Percentiles rank a stretch among this genome's conserved stretches.
phyloP scores from a whole-genome alignment of 129 eudicot species.

The Arctium minus region DNA sequence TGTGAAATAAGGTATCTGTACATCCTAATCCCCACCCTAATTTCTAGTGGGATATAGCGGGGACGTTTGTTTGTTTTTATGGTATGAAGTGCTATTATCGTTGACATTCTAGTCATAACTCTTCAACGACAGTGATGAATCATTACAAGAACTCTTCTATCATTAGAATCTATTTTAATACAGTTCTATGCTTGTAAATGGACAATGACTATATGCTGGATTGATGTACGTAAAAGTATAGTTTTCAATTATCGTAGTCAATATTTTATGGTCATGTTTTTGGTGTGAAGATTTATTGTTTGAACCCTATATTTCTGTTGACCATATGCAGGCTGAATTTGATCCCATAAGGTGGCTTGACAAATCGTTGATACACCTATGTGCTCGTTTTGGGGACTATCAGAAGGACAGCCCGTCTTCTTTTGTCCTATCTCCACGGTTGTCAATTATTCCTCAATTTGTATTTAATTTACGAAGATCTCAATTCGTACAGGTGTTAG shows the following conservation, averaged over 20 bases:
- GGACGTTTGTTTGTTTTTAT: no score
- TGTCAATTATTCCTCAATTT: slow-evolving; percentile 95
- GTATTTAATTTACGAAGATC: slow-evolving; percentile 86
- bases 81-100: no score
- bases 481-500: slow-evolving; percentile 82
- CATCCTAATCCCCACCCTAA: no score
- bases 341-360: slow-evolving; percentile 99
- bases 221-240: not conserved
- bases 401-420: slow-evolving; percentile 95
- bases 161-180: no score
- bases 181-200: no score
- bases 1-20: no score
- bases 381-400: slow-evolving; percentile 93
- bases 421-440: slow-evolving; percentile 80
- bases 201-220: not conserved
- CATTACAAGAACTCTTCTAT: no score
- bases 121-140: not conserved
- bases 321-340: slow-evolving; percentile 76
- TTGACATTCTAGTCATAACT: no score
- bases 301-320: not conserved
- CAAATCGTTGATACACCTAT: slow-evolving; percentile 83
- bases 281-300: not conserved
- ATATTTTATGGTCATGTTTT: not conserved
- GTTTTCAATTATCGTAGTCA: not conserved
- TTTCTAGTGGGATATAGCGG: no score